phyloP scores from a whole-genome alignment of 345 rosid species.

The Dipteronia dyeriana region DNA sequence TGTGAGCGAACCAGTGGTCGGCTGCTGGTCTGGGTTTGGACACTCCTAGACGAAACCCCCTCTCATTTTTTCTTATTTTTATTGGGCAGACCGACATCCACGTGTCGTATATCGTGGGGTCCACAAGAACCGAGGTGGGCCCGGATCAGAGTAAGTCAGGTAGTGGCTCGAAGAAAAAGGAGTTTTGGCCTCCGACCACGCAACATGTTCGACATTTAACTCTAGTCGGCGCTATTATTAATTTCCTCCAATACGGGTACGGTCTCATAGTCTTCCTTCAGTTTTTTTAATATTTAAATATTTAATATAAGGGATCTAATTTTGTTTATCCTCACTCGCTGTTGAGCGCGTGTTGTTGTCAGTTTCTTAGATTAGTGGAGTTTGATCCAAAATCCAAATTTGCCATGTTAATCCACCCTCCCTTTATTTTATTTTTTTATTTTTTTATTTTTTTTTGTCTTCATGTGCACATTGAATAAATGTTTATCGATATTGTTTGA shows the following conservation, averaged over 20 bases:
- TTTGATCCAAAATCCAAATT: no score
- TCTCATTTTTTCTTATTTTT: not conserved
- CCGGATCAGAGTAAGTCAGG: not conserved
- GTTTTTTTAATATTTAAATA: no score
- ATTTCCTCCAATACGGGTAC: not conserved
- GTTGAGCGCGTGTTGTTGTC: not conserved
- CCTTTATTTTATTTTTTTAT: no score
- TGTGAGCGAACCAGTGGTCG: conserved; percentile 13
- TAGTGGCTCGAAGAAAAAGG: not conserved
- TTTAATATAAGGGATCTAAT: not conserved
- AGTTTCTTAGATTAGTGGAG: not conserved
- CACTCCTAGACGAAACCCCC: conserved; percentile 29
- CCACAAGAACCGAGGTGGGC: not conserved
- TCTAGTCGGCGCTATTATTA: conserved; percentile 4
- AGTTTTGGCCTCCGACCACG: conserved; percentile 36
- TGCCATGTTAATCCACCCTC: no score
- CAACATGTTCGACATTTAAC: conserved; percentile 33
- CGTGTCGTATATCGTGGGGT: not conserved
- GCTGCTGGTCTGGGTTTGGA: conserved; percentile 28
- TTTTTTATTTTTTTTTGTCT: not conserved
- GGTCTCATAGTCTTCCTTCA: no score
- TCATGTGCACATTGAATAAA: not conserved
- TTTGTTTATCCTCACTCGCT: not conserved
- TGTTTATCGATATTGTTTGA: not conserved
- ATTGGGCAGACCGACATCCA: not conserved